phyloP scores from a whole-genome alignment of 495 filamentous ascomycete genomes.

The Hypoxylon fragiforme region DNA sequence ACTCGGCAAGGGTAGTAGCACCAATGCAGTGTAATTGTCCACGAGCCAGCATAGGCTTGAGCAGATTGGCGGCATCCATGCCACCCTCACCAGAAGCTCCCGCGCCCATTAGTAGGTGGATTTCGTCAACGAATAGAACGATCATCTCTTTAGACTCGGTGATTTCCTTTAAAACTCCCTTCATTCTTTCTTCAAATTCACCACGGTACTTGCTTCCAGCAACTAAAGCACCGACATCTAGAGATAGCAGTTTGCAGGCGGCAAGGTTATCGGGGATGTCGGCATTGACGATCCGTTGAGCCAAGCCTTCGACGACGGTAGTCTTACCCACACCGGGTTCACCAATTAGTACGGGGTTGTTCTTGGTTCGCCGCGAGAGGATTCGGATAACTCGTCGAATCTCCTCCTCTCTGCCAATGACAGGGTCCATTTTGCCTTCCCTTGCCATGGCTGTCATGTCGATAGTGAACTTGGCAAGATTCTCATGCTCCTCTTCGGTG shows the following conservation, averaged over 20 bases:
- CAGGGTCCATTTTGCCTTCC: slow-evolving; percentile 96
- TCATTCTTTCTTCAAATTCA: slow-evolving; percentile 99
- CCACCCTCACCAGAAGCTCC: slow-evolving; percentile 91
- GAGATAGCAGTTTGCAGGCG: slow-evolving; percentile 86
- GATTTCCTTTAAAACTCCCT: slow-evolving; percentile 96
- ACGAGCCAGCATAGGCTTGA: slow-evolving; percentile 94
- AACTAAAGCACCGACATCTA: slow-evolving; percentile 92
- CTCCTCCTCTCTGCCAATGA: slow-evolving; percentile 96
- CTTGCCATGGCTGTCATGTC: slow-evolving; percentile 94
- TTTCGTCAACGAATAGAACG: slow-evolving; percentile 96
- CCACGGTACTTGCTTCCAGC: slow-evolving; percentile 97
- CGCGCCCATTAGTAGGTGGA: slow-evolving; percentile 97
- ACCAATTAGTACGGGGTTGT: slow-evolving; percentile 92
- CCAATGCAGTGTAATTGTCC: slow-evolving; percentile 98
- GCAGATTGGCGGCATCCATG: slow-evolving; percentile 96
- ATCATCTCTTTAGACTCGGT: slow-evolving; percentile 96
- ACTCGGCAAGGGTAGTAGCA: slow-evolving; percentile 91
- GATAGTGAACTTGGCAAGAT: slow-evolving; percentile 94
- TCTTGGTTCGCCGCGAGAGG: slow-evolving; percentile 91
- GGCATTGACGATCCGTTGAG: slow-evolving; percentile 89
- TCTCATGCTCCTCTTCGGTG: slow-evolving; percentile 85
- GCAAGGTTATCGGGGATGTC: slow-evolving; percentile 96
- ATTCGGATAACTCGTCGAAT: slow-evolving; percentile 94
- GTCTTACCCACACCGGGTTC: slow-evolving; percentile 99
- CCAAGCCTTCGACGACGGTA: slow-evolving; percentile 96